A percentile compares a stretch with the other conserved stretches of the same genome.
Evolutionary conservation across 495 filamentous ascomycete species (phyloP).

Genomic region (Neurospora sp.): DNA sequence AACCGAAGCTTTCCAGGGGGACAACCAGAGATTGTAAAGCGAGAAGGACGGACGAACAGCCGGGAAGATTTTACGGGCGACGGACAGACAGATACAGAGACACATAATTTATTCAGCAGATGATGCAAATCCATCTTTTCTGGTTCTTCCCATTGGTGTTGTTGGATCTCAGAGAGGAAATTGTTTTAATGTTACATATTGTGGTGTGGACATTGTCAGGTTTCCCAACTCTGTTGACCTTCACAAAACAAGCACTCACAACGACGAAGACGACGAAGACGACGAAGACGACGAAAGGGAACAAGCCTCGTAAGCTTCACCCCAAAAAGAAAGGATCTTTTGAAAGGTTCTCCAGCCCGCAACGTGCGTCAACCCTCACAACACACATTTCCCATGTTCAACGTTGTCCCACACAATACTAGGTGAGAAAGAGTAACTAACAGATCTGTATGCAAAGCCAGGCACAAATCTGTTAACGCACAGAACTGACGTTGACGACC

Average conservation of each 20-base stretch:
- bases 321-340: too few relatives aligned
- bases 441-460: background rate
- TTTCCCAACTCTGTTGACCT: background rate
- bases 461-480: background rate
- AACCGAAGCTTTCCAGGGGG: too few relatives aligned
- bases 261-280: background rate
- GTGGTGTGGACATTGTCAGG: background rate
- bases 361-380: too few relatives aligned
- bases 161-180: background rate
- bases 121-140: too few relatives aligned
- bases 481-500: background rate
- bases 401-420: background rate
- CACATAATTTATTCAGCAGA: too few relatives aligned
- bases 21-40: too few relatives aligned
- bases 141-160: background rate
- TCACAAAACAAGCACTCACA: background rate
- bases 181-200: background rate
- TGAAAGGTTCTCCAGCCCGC: too few relatives aligned
- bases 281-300: background rate
- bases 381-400: background rate
- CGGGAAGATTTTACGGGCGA: too few relatives aligned
- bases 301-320: background rate
- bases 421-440: background rate
- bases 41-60: too few relatives aligned
- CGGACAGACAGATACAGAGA: too few relatives aligned